Evolutionary conservation across 805 yeast genomes (phyloP).

Genomic region (Cyberlindnera suaveolens): DNA sequence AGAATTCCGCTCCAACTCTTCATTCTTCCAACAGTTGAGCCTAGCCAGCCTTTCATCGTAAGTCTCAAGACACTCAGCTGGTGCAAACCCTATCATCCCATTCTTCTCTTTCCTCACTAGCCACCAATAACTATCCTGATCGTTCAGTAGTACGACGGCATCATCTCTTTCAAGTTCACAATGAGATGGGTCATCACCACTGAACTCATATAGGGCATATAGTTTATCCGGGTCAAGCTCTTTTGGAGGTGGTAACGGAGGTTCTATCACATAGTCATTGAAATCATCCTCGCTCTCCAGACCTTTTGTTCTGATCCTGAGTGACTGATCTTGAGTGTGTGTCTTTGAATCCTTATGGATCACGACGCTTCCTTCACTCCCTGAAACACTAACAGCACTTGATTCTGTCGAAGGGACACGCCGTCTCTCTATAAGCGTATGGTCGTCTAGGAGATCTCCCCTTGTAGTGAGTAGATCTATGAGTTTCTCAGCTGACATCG

Average conservation of each 20-base stretch:
- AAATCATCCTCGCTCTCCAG: constrained; percentile 34
- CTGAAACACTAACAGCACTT: constrained; percentile 9
- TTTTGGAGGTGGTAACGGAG: constrained; percentile 54
- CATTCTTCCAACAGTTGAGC: constrained; percentile 87
- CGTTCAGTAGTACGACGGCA: constrained; percentile 75
- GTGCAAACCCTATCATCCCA: constrained; percentile 86
- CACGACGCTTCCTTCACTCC: constrained; percentile 18
- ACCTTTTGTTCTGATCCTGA: constrained; percentile 15
- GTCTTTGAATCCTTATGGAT: constrained; percentile 5
- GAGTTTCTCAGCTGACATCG: constrained; percentile 18
- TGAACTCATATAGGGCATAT: constrained; percentile 82
- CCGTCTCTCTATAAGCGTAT: constrained; percentile 15
- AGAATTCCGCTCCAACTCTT: constrained; percentile 36
- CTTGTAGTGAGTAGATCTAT: constrained; percentile 14
- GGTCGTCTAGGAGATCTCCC: constrained; percentile 16
- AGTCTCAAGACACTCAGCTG: constrained; percentile 92
- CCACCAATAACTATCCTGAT: constrained; percentile 97
- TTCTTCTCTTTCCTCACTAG: constrained; percentile 55
- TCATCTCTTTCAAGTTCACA: constrained; percentile 76
- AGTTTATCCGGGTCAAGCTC: constrained; percentile 78
- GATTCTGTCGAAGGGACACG: constrained; percentile 18
- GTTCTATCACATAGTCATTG: constrained; percentile 32
- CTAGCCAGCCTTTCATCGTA: constrained; percentile 88
- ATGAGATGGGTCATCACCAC: constrained; percentile 91
- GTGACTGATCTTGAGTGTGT: constrained; percentile 12